phyloP scores from a whole-genome alignment of 108 stramenopile genomes.

The Nitzschia inconspicua region DNA sequence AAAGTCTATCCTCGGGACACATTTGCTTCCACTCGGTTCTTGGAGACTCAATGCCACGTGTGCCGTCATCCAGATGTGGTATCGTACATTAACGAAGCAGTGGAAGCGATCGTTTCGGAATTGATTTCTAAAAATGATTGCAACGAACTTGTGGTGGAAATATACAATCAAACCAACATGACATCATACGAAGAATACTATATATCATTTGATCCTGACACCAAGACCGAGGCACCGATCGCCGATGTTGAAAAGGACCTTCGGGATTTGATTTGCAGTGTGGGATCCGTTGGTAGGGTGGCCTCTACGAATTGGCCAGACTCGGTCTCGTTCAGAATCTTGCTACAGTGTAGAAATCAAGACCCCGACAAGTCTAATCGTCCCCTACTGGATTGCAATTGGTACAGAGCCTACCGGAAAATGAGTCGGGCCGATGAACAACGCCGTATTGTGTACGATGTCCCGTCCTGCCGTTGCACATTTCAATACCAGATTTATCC shows the following conservation, averaged over 20 bases:
- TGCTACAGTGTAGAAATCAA: no score
- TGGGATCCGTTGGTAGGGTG: not conserved
- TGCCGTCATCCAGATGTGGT: conserved; percentile 50
- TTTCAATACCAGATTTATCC: no score
- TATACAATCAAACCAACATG: conserved; percentile 12
- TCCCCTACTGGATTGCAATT: no score
- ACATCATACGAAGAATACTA: conserved; percentile 20
- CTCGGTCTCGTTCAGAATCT: conserved; percentile 8
- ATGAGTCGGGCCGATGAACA: no score
- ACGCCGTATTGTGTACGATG: no score
- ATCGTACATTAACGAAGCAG: conserved; percentile 39
- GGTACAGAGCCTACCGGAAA: no score
- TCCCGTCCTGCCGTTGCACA: no score
- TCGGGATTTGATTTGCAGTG: conserved; percentile 26
- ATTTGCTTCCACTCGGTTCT: conserved; percentile 29
- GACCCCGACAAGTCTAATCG: no score
- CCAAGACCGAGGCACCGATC: not conserved
- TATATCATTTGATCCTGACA: not conserved
- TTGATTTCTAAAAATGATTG: conserved; percentile 15
- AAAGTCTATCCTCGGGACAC: conserved; percentile 48
- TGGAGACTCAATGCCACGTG: conserved; percentile 31
- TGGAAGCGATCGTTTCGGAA: conserved; percentile 31
- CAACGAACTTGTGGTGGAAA: conserved; percentile 20
- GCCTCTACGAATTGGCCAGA: not conserved
- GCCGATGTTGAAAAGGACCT: conserved; percentile 24